Conservation (phyloP, 2,329 filamentous ascomycete genomes). For the Claviceps capensis region DNA sequence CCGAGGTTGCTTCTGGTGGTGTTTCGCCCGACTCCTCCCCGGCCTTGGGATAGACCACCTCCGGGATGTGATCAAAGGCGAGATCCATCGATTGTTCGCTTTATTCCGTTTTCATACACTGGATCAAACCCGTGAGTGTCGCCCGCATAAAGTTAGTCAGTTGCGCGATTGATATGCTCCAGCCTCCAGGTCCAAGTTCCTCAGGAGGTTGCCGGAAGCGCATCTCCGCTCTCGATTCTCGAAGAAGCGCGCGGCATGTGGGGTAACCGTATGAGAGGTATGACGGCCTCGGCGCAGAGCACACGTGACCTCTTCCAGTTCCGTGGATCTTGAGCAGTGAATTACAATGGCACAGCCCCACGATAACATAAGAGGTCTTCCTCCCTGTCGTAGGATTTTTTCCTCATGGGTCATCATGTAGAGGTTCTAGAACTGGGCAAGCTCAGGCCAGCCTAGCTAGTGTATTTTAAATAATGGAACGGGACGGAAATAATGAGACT, state of each 20-base stretch:
- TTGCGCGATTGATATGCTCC: neutral
- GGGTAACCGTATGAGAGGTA: neutral
- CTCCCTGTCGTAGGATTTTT: no score
- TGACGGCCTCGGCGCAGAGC: neutral
- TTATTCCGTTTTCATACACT: neutral
- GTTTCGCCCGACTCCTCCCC: conserved; percentile 32
- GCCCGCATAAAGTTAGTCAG: neutral
- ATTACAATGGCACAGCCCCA: no score
- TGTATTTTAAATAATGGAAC: no score
- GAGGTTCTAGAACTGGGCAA: no score
- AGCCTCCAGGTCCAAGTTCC: neutral
- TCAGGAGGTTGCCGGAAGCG: neutral
- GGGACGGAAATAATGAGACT: no score
- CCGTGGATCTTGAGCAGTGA: no score
- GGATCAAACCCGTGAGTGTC: neutral
- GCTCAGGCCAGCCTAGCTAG: no score
- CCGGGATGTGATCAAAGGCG: conserved; percentile 92
- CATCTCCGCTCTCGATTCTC: neutral
- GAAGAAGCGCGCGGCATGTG: neutral
- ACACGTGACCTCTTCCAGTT: no score
- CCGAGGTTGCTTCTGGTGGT: conserved; percentile 26
- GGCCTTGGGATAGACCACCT: conserved; percentile 57
- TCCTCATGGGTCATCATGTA: no score
- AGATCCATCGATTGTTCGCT: conserved; percentile 58
- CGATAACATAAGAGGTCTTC: no score